phyloP scores from a whole-genome alignment of 2,329 filamentous ascomycete genomes.

The Aspergillus cejpii region DNA sequence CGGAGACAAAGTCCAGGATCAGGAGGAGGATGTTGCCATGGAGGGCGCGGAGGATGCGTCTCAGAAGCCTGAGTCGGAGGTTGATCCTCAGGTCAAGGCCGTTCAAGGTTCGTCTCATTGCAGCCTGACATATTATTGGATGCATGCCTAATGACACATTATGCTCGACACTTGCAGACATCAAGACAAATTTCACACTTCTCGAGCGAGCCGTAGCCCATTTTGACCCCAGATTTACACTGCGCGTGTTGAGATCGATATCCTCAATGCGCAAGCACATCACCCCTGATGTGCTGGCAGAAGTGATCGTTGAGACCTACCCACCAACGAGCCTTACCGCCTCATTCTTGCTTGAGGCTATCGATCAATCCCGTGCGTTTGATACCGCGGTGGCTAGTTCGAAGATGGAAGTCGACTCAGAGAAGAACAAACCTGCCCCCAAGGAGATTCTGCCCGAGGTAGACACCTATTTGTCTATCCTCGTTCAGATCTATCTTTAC shows the following conservation, averaged over 20 bases:
- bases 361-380: constrained; percentile 60
- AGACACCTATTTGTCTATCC: constrained; percentile 79
- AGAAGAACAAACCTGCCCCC: constrained; percentile 56
- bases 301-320: constrained; percentile 76
- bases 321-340: constrained; percentile 60
- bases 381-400: constrained; percentile 53
- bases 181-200: constrained; percentile 87
- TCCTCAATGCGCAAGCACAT: constrained; percentile 91
- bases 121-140: neutral
- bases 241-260: constrained; percentile 89
- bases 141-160: constrained; percentile 6
- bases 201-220: constrained; percentile 85
- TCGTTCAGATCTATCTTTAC: constrained; percentile 79
- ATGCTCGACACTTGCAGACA: constrained; percentile 54
- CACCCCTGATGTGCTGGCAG: constrained; percentile 70
- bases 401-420: constrained; percentile 69
- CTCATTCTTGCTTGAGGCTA: constrained; percentile 61
- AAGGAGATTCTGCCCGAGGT: constrained; percentile 82
- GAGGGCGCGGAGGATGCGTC: constrained; percentile 48
- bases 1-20: constrained; percentile 51
- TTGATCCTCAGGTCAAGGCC: constrained; percentile 46
- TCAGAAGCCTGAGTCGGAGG: constrained; percentile 40
- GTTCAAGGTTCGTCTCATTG: constrained; percentile 38
- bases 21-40: constrained; percentile 67
- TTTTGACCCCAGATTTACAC: constrained; percentile 91